Evolutionary conservation across 352 stramenopile genomes (phyloP), one percentile per base, ranked within the genome.

Genomic region (Globisporangium orthogonon): DNA sequence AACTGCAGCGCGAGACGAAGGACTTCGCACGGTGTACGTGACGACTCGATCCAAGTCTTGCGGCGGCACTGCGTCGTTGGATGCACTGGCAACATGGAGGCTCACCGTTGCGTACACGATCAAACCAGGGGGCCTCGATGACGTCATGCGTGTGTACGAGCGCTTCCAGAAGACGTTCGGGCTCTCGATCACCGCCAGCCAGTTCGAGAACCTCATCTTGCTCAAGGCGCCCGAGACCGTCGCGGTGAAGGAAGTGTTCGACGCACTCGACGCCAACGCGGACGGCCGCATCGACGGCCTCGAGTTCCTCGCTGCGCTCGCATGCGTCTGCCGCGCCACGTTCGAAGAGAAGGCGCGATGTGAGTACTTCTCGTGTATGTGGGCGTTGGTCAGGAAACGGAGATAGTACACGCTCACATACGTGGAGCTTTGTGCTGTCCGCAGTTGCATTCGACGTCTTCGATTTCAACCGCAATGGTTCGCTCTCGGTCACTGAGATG

Each of bases 341-440:
- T 94, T 94, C 57, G 83, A 94, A 57, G 80, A 89, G 43, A 92
- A 92, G 50, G 78, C 79, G 2, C 70, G 78, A 50, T 91, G 83
- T 94, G 74, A 50, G 40, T 39, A 23, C 23, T 23, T 23, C 23
- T 23, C 23, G 23, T 23, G 23, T 23, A 23, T 23, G 23, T 23
- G 23, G 23, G 23, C 23, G 23, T 1, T 23, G 23, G 23, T 23
- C 5, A 47, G 10, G 11, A 4, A 43, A 13, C 37, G 37, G 35
- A 40, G 35, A 29, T 2, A 31, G 9, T 18, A 29, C 44, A 7
- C 44, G n/a, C n/a, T 48, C 18, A 17, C 13, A 18, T 13, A 46
- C 41, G 4, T 37, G 33, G 33, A 46, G 5, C 41, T 23, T 46
- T 13, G 44, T 49, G n/a, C 18, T 29, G 13, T 29, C n/a, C 6